Evolutionary conservation across 495 filamentous ascomycete genomes (phyloP).

Genomic region (Sphaerosporella brunnea): DNA sequence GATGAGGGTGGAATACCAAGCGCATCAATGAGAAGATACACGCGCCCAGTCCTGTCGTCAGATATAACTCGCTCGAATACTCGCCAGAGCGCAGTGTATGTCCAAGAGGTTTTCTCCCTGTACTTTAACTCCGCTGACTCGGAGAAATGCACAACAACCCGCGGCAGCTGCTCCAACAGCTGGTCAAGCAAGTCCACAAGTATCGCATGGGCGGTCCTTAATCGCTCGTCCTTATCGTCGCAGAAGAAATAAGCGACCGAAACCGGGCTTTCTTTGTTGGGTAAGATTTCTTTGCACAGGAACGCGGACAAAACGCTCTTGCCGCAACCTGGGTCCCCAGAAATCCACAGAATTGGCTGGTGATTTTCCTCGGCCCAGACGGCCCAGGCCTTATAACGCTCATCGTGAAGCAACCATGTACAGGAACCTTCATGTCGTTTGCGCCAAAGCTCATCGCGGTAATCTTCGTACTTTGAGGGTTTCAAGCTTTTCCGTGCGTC

Average conservation of each 20-base stretch:
- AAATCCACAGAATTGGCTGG: slow-evolving; percentile 7
- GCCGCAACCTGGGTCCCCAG: slow-evolving; percentile 8
- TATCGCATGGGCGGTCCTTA: slow-evolving; percentile 7
- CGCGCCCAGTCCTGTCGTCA: not conserved
- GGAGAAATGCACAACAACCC: slow-evolving; percentile 3
- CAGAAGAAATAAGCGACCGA: slow-evolving; percentile 10
- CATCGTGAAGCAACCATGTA: slow-evolving; percentile 28
- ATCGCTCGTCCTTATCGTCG: slow-evolving; percentile 8
- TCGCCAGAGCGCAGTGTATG: slow-evolving; percentile 4
- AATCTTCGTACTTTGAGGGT: not conserved
- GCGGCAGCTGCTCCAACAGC: not conserved
- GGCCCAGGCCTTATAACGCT: not conserved
- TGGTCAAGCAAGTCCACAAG: not conserved
- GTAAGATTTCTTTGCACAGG: slow-evolving; percentile 1
- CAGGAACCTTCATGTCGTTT: slow-evolving; percentile 28
- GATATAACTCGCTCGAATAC: slow-evolving; percentile 5
- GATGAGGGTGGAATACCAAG: slow-evolving; percentile 5
- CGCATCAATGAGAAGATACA: slow-evolving; percentile 13
- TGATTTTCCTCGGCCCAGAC: not conserved
- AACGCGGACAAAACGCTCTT: slow-evolving; percentile 10
- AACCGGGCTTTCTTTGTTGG: not conserved
- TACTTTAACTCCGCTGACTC: too few species aligned
- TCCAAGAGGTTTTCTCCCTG: too few species aligned
- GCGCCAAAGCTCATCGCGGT: slow-evolving; percentile 1
- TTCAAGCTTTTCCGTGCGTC: slow-evolving; percentile 4